These are phyloP conservation scores for Xylogone sp. DNA, from an alignment of 2,329 filamentous ascomycete genomes.

Conservation along the genomic window DNA sequence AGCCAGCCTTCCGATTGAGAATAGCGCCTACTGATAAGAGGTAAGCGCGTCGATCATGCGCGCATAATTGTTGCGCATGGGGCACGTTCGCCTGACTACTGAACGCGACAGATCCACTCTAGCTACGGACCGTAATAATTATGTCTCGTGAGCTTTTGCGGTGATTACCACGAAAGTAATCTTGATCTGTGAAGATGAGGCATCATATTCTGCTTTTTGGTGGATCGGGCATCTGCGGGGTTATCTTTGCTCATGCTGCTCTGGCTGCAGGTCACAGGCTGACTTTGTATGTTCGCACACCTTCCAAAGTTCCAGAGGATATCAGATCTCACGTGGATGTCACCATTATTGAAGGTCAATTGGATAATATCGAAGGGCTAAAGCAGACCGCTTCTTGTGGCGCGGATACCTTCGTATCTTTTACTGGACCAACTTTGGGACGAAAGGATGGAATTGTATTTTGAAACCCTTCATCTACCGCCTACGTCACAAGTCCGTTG, in stretches of 20 bases:
- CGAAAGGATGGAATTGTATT: conserved; percentile 14
- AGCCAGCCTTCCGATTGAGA: background rate
- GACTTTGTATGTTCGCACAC: conserved; percentile 20
- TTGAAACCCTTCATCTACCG: background rate
- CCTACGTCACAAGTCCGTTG: background rate
- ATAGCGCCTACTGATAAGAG: background rate
- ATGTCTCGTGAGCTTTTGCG: no score
- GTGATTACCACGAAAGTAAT: no score
- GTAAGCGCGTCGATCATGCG: background rate
- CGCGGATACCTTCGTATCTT: conserved; percentile 17
- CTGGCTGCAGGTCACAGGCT: conserved; percentile 17
- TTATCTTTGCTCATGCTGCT: conserved; percentile 17
- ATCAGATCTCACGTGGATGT: conserved; percentile 15
- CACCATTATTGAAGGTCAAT: conserved; percentile 16
- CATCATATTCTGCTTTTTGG: conserved; percentile 21
- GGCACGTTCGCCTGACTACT: background rate
- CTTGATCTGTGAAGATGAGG: no score
- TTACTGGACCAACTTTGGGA: conserved; percentile 20
- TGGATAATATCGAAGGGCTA: conserved; percentile 14
- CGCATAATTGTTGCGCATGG: background rate
- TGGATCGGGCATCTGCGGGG: conserved; percentile 18
- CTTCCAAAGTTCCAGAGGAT: conserved; percentile 20
- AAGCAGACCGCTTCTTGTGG: conserved; percentile 17
- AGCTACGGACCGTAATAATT: no score
- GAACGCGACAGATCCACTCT: background rate